A percentile compares a stretch with the other conserved stretches of the same genome.
phyloP scores from a whole-genome alignment of 208 protist genomes.

The Crithidia brevicula region DNA sequence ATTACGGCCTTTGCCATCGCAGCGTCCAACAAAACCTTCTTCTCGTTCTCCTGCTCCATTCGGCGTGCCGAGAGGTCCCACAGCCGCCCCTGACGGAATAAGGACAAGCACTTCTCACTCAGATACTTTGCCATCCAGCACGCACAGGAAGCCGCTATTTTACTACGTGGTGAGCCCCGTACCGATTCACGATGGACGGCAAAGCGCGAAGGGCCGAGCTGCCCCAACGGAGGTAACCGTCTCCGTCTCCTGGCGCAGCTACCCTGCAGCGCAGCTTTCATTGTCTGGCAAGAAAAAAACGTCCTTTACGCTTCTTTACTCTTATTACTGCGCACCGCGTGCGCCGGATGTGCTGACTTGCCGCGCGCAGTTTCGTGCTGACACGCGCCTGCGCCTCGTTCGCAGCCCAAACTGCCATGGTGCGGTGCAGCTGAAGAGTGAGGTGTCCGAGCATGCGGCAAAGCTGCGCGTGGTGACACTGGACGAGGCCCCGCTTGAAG shows the following conservation, averaged over 20 bases:
- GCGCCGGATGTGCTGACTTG: constrained; percentile 53
- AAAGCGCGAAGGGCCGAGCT: background rate
- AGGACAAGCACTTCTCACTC: too few relatives aligned
- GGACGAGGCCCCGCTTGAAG: constrained; percentile 17
- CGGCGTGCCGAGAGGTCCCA: too few relatives aligned
- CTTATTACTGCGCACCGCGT: constrained; percentile 63
- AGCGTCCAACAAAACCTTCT: too few relatives aligned
- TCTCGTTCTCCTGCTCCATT: too few relatives aligned
- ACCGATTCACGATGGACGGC: background rate
- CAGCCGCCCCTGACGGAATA: too few relatives aligned
- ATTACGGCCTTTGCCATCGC: background rate
- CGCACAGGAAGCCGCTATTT: constrained; percentile 32
- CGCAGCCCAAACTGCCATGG: constrained; percentile 48
- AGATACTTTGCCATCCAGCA: background rate
- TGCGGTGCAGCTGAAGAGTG: constrained; percentile 31
- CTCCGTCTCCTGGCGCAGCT: constrained; percentile 45
- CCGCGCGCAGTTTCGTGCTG: constrained; percentile 33
- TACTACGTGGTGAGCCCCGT: constrained; percentile 49
- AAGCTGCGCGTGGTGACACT: constrained; percentile 33
- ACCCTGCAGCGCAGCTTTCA: background rate
- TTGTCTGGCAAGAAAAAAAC: background rate
- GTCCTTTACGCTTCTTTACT: constrained; percentile 46
- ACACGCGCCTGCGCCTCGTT: constrained; percentile 34
- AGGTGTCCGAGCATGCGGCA: constrained; percentile 25
- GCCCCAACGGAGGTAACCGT: constrained; percentile 13